phyloP scores from a whole-genome alignment of 495 filamentous ascomycete species.

The Pseudotulostoma volvatum region DNA sequence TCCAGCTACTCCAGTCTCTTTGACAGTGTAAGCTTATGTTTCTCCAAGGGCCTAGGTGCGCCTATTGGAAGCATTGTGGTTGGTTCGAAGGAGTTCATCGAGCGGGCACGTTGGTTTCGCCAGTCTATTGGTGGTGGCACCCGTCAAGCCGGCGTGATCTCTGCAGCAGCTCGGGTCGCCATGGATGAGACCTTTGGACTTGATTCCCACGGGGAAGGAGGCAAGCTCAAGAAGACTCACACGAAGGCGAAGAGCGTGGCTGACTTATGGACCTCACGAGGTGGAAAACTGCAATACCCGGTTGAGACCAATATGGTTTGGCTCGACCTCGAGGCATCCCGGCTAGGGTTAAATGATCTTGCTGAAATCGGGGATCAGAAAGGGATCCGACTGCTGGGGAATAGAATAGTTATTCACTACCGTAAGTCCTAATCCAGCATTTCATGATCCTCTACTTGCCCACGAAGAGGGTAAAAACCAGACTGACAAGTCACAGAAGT shows the following conservation, averaged over 20 bases:
- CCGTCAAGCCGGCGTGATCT: conserved; percentile 44
- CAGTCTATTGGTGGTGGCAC: conserved; percentile 77
- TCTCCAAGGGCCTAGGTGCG: conserved; percentile 79
- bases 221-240: conserved; percentile 46
- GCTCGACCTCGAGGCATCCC: conserved; percentile 51
- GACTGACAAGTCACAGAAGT: conserved; percentile 26
- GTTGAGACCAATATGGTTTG: conserved; percentile 88
- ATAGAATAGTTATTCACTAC: conserved; percentile 29
- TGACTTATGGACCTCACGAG: conserved; percentile 41
- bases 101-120: conserved; percentile 59
- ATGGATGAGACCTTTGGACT: conserved; percentile 45
- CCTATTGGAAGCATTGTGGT: conserved; percentile 73
- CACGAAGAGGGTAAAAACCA: neutral
- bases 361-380: conserved; percentile 22
- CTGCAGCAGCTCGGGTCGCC: conserved; percentile 30
- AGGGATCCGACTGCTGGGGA: conserved; percentile 23
- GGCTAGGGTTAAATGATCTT: conserved; percentile 27
- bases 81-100: conserved; percentile 46
- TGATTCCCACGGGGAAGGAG: conserved; percentile 42
- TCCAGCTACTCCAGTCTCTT: conserved; percentile 53
- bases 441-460: neutral
- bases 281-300: conserved; percentile 26
- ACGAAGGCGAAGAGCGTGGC: conserved; percentile 46
- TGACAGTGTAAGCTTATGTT: conserved; percentile 71
- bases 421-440: conserved; percentile 17